A percentile compares a stretch with the other conserved stretches of the same genome.
Conservation (phyloP, 192 early-diverging fungal genomes). For the Coemansia sp. region DNA sequence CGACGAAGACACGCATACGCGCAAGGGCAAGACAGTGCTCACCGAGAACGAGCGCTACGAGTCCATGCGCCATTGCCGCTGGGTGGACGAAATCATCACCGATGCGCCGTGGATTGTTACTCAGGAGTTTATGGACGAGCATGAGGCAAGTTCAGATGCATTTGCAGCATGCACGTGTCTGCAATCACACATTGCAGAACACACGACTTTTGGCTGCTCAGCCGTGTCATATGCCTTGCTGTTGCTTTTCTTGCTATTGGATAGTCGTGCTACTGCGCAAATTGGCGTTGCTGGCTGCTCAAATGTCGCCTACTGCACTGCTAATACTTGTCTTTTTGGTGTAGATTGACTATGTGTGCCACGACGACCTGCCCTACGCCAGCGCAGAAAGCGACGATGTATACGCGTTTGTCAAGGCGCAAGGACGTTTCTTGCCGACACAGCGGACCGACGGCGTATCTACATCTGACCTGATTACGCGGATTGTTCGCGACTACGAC, state of each 20-base stretch:
- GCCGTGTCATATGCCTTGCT: not conserved
- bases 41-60: conserved; percentile 76
- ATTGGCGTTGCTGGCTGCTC: not conserved
- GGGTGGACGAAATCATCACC: conserved; percentile 79
- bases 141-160: conserved; percentile 47
- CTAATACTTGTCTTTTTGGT: not conserved
- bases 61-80: conserved; percentile 76
- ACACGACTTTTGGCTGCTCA: not conserved
- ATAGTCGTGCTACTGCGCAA: conserved; percentile 3
- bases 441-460: conserved; percentile 80
- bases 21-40: conserved; percentile 82
- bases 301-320: not conserved
- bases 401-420: conserved; percentile 77
- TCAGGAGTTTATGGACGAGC: conserved; percentile 72
- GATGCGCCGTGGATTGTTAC: conserved; percentile 77
- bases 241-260: not conserved
- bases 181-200: not conserved
- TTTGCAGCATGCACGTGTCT: not conserved
- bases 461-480: conserved; percentile 79
- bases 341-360: conserved; percentile 80
- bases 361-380: conserved; percentile 76
- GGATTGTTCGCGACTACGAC: conserved; percentile 84
- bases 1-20: conserved; percentile 70
- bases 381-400: conserved; percentile 72
- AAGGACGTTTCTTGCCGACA: conserved; percentile 63